Percentiles rank a stretch among this genome's conserved stretches.
Conservation (phyloP, 1,284 basidiomycete genomes). For the Ustilago bromivora region DNA sequence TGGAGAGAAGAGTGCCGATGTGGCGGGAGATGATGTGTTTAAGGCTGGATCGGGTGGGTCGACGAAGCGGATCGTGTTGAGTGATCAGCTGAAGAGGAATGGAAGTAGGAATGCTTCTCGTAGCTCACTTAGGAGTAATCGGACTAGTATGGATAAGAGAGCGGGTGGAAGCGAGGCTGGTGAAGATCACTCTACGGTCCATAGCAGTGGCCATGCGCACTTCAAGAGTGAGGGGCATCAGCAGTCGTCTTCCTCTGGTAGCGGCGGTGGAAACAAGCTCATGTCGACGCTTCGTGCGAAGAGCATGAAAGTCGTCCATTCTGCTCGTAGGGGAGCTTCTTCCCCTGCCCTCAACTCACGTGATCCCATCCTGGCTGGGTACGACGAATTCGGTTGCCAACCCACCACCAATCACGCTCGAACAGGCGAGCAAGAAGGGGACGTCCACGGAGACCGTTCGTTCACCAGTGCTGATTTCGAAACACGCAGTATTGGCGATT, state of each 20-base stretch:
- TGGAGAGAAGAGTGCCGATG: conserved; percentile 4
- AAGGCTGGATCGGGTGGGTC: conserved; percentile 49
- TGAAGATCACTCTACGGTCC: conserved; percentile 1
- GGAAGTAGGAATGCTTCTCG: conserved; percentile 24
- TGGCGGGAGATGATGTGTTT: conserved; percentile 46
- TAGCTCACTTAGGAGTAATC: conserved; percentile 20
- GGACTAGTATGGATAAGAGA: conserved; percentile 18
- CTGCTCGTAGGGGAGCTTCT: conserved; percentile 28
- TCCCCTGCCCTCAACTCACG: conserved; percentile 26
- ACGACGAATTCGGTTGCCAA: background rate
- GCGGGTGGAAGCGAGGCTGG: background rate
- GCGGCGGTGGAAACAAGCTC: conserved; percentile 23
- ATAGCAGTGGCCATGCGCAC: conserved; percentile 12
- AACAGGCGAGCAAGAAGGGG: conserved; percentile 16
- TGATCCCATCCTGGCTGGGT: background rate
- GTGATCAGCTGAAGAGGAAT: conserved; percentile 35
- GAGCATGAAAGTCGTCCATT: conserved; percentile 41
- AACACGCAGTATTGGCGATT: conserved; percentile 48
- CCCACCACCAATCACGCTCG: background rate
- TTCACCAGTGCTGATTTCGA: conserved; percentile 60
- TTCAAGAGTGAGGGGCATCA: conserved; percentile 33
- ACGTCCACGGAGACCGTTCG: conserved; percentile 31
- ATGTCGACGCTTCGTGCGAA: conserved; percentile 47
- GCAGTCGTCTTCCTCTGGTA: background rate
- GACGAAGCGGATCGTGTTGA: conserved; percentile 55